Evolutionary conservation across 106 monocot species (phyloP).

Genomic region (Allium cepa): DNA sequence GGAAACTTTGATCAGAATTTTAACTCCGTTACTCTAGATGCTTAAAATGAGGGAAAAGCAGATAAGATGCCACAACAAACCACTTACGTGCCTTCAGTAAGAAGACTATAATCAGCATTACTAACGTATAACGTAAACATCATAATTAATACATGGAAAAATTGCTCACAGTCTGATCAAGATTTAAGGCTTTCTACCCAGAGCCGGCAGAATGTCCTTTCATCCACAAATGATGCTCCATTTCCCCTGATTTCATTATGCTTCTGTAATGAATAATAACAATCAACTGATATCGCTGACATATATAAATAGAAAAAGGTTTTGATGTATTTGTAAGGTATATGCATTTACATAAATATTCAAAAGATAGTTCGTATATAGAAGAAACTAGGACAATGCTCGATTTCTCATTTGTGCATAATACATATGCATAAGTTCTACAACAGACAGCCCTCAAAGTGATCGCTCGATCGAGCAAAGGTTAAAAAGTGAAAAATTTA

Average conservation of each 20-base stretch:
- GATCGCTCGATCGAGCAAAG: too few relatives aligned
- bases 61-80: too few relatives aligned
- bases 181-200: constrained; percentile 76
- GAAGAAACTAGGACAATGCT: neutral
- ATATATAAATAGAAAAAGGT: neutral
- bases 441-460: too few relatives aligned
- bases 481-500: too few relatives aligned
- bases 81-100: too few relatives aligned
- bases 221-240: constrained; percentile 92
- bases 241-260: constrained; percentile 21
- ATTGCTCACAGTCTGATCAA: constrained; percentile 61
- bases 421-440: too few relatives aligned
- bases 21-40: neutral
- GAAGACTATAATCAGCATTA: constrained; percentile 1
- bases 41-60: neutral
- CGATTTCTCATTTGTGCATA: too few relatives aligned
- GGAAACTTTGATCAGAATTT: neutral
- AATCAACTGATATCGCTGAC: neutral
- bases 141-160: too few relatives aligned
- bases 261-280: constrained; percentile 10
- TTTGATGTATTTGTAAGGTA: too few relatives aligned
- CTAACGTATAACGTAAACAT: too few relatives aligned
- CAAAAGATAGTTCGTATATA: neutral
- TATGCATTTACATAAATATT: too few relatives aligned
- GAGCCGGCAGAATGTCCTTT: constrained; percentile 73